Evolutionary conservation across 768 basidiomycete genomes (phyloP).

Genomic region (Serpula lacrymans): DNA sequence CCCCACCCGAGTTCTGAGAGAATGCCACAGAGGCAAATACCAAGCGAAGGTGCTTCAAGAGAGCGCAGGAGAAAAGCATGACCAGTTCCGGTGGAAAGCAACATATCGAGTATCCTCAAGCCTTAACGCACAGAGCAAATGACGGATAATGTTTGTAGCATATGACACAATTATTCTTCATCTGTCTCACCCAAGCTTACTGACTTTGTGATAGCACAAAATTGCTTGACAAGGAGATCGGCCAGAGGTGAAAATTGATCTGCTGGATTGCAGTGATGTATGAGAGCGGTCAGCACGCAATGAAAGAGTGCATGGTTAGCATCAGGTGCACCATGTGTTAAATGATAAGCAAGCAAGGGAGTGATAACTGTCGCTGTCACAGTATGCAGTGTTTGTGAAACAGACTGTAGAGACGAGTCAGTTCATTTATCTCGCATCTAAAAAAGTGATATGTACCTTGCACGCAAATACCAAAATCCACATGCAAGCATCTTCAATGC

Average conservation of each 20-base stretch:
- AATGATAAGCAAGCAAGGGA: slow-evolving; percentile 54
- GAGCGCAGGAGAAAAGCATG: slow-evolving; percentile 42
- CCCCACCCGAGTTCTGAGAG: slow-evolving; percentile 69
- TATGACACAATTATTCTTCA: slow-evolving; percentile 43
- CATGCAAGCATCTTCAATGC: slow-evolving; percentile 61
- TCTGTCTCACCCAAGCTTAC: slow-evolving; percentile 6
- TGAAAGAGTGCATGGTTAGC: slow-evolving; percentile 56
- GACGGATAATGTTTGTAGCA: slow-evolving; percentile 55
- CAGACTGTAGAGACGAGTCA: slow-evolving; percentile 46
- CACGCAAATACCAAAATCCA: slow-evolving; percentile 78
- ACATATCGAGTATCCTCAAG: slow-evolving; percentile 54
- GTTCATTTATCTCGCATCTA: not conserved
- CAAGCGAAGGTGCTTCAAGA: slow-evolving; percentile 35
- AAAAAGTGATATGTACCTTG: slow-evolving; percentile 47
- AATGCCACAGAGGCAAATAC: slow-evolving; percentile 52
- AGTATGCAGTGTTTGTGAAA: slow-evolving; percentile 80
- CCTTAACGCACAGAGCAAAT: slow-evolving; percentile 67
- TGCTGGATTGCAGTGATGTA: slow-evolving; percentile 75
- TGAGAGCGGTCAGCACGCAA: slow-evolving; percentile 71
- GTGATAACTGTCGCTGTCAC: slow-evolving; percentile 59
- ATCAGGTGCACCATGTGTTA: slow-evolving; percentile 38
- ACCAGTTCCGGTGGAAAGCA: slow-evolving; percentile 33
- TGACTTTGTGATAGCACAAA: slow-evolving; percentile 19
- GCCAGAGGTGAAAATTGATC: slow-evolving; percentile 60
- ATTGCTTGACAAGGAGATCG: slow-evolving; percentile 47